Evolutionary conservation across 805 yeast genomes (phyloP), one percentile per base, ranked within the genome.

Genomic region (Candida silvicultrix): DNA sequence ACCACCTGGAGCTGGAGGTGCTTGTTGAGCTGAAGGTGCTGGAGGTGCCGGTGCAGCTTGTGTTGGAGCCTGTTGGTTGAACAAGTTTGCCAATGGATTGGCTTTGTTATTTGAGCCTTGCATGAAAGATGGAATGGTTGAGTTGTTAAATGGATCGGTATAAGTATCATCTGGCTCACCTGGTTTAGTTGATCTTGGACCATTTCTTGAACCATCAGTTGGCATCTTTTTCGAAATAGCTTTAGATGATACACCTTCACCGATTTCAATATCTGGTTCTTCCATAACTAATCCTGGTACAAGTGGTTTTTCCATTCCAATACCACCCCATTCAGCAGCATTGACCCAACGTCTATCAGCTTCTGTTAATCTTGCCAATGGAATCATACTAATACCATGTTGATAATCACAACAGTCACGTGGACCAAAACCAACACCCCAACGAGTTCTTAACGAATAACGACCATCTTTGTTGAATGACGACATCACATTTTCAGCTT

Each of bases 381-480:
- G 97, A 50, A 94, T 89, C 34, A 89, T 78, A 49, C 96, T 85
- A 35, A 83, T 75, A 50, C 99, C 99, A 47, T 83, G 83, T 60
- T 83, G 90, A 66, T 94, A 94, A 66, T 94, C 95, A 64, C 96
- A 88, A 71, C 98, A 92, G 65, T 94, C 98, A 70, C 99, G 81
- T 45, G 99, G 99, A 5, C 99, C 99, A 60, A 86, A 94, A 1
- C 99, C 99, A 51, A 94, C 98, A 54, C 98, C 99, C 99, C 99
- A 94, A 62, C 97, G 78, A 5, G 95, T 87, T 67, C 98, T 79
- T 55, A 94, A 71, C 32, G 54, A 79, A 70, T 61, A 68, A 10
- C 77, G 65, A 37, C 85, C 83, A 50, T 81, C 83, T 54, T 82
- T 80, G 59, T 80, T 80, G 68, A 90, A 89, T 38, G 81, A 77